phyloP scores from a whole-genome alignment of 768 basidiomycete genomes.

The Lyophyllum shimeji region DNA sequence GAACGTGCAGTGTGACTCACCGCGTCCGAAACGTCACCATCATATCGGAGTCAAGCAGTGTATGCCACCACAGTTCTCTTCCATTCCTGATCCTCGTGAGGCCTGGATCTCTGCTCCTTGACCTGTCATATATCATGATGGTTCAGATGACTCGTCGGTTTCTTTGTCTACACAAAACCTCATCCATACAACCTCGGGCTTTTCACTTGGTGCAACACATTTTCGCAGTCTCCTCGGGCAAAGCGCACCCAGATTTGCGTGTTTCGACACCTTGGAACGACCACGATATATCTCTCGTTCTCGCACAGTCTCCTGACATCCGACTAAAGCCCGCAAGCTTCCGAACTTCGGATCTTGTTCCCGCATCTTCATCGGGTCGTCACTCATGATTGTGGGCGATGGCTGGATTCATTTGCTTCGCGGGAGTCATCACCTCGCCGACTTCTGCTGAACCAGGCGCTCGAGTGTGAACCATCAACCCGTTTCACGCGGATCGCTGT shows the following conservation, averaged over 20 bases:
- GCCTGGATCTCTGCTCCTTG: not conserved
- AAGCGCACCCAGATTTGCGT: too few species aligned
- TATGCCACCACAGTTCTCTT: too few species aligned
- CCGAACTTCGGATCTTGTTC: not conserved
- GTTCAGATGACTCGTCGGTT: too few species aligned
- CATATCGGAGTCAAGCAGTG: too few species aligned
- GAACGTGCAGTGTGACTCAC: slow-evolving; percentile 3
- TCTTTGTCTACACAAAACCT: too few species aligned
- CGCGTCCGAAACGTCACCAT: not conserved
- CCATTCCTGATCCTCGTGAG: too few species aligned
- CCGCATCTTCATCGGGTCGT: not conserved
- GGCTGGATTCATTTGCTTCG: not conserved
- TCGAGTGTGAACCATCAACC: not conserved
- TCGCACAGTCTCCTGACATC: not conserved
- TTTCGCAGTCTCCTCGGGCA: too few species aligned
- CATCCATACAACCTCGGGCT: too few species aligned
- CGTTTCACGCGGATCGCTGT: not conserved
- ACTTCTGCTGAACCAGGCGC: not conserved
- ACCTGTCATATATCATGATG: too few species aligned
- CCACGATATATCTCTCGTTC: not conserved
- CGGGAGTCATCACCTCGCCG: not conserved
- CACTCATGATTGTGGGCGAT: not conserved
- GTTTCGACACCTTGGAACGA: too few species aligned
- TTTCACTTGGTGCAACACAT: too few species aligned
- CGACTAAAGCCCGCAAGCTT: not conserved